phyloP scores from a whole-genome alignment of 306 rosid species.

The Oemleria cerasiformis region DNA sequence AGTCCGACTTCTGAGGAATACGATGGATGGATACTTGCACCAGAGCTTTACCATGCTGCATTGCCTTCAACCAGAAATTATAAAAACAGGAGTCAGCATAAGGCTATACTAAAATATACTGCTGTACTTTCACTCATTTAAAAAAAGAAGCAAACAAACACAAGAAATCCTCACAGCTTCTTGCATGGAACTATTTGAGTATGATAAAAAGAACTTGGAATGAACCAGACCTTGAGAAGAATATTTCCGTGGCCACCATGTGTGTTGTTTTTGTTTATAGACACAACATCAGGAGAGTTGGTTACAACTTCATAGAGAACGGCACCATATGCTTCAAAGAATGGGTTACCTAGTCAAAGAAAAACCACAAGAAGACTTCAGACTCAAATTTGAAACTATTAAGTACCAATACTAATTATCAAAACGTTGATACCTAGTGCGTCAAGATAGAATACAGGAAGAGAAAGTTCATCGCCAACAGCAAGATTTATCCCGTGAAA shows the following conservation, averaged over 20 bases:
- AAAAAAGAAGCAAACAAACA: neutral
- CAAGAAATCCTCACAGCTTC: slow-evolving; percentile 8
- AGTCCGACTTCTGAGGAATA: slow-evolving; percentile 70
- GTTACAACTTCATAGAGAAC: slow-evolving; percentile 53
- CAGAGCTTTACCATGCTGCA: slow-evolving; percentile 78
- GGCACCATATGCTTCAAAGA: slow-evolving; percentile 68
- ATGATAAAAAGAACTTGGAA: slow-evolving; percentile 8
- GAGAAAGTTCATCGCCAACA: slow-evolving; percentile 66
- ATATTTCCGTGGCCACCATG: slow-evolving; percentile 53
- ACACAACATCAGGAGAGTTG: slow-evolving; percentile 68
- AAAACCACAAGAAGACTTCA: slow-evolving; percentile 28
- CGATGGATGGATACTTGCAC: slow-evolving; percentile 60
- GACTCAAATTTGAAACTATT: slow-evolving; percentile 24
- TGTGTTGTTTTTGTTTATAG: slow-evolving; percentile 52
- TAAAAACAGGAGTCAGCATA: slow-evolving; percentile 25
- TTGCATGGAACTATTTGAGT: slow-evolving; percentile 5
- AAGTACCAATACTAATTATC: slow-evolving; percentile 17
- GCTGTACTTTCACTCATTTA: slow-evolving; percentile 7
- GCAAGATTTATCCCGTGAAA: slow-evolving; percentile 62
- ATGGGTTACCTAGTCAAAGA: slow-evolving; percentile 70
- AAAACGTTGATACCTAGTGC: slow-evolving; percentile 51
- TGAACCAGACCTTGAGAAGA: slow-evolving; percentile 59
- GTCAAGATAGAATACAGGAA: slow-evolving; percentile 66
- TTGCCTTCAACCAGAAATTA: slow-evolving; percentile 57
- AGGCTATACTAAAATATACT: slow-evolving; percentile 9